Evolutionary conservation across 2,329 filamentous ascomycete genomes (phyloP), one percentile per base, ranked within the genome.

Genomic region (Chrysosporium queenslandicum): DNA sequence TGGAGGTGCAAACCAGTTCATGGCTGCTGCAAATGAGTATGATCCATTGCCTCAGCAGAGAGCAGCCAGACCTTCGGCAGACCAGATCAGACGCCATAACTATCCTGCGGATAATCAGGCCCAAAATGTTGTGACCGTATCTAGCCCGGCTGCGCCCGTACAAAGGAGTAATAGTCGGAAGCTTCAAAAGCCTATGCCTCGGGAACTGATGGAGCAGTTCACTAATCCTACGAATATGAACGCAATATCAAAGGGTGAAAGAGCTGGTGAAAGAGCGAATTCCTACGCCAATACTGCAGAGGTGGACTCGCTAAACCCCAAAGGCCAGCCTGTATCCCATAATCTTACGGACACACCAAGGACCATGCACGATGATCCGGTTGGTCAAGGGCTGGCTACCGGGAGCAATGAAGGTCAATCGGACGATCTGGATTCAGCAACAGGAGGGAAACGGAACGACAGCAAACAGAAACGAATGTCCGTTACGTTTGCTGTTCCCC

Each of bases 401-500:
- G 23, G 16, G 16, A 47, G 43, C 27, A 40, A 41, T 23, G 47
- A 42, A 52, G 54, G 14, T 42, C 55, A 42, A 45, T 48, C 49
- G 53, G 57, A 46, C 12, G 40, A 52, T 21, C 46, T 57, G 23
- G 58, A 59, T 16, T 48, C 56, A 18, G 52, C 54, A n/a, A 51
- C 53, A 18, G 56, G 55, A 8, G 57, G 55, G 23, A 60, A 59
- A 50, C 61, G 32, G 55, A 45, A 60, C 3, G 61, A 62, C 36
- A 52, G 58, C 4, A 69, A 65, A 49, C 61, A 64, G 4, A 71
- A 69, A 53, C 62, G 65, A 49, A 65, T 68, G 23, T 70, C 68
- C 6, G 71, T 74, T 3, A 73, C 71, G 1, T 74, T 74, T 58
- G 66, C 73, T 55, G 66, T 74, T 39, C 71, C 72, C 18, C 69